Evolutionary conservation across 176 grass and related monocot species (phyloP), one percentile per base, ranked within the genome.

Genomic region (Avena atlantica): DNA sequence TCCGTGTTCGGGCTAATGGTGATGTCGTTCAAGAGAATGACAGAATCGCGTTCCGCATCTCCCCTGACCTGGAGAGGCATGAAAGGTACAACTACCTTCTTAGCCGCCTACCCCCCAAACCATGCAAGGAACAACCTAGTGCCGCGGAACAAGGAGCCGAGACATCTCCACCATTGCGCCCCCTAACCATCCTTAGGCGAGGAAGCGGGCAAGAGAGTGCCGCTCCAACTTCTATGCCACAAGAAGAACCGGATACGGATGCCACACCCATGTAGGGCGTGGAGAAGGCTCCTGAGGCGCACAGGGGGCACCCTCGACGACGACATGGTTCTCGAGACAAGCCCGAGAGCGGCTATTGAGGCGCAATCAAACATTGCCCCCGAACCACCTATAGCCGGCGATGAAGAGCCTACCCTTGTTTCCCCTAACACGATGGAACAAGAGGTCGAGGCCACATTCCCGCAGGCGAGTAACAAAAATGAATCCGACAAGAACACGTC

Each of bases 201-300:
- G 70, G 1, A 13, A 23, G 0, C 1, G 44, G 21, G 59, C 59
- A 62, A 12, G 9, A 5, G 4, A 25, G 3, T 4, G 21, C 0
- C 4, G 3, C n/a, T 4, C 21, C 60, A 12, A 5, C 3, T 1
- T 10, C 21, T 0, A 0, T 9, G 0, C 0, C 3, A 12, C 3
- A 24, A 20, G 21, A 62, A 24, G 9, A 0, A 4, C 9, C 11
- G 24, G 21, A 25, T 1, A 3, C 9, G 6, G 10, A 62, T 62
- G 10, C 21, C 60, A 12, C 21, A 1, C 60, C 60, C 10, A 62
- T 62, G 21, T 21, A 62, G 1, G 60, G 21, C 2, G 7, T 62
- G 9, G 21, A 62, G 60, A 25, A 62, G 21, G 3, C 60, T 0
- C 10, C n/a, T 0, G 60, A 62, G 9, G 60, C 0, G 10, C 60